Evolutionary conservation across 805 yeast species (phyloP).

Genomic region (Pichia insulana): DNA sequence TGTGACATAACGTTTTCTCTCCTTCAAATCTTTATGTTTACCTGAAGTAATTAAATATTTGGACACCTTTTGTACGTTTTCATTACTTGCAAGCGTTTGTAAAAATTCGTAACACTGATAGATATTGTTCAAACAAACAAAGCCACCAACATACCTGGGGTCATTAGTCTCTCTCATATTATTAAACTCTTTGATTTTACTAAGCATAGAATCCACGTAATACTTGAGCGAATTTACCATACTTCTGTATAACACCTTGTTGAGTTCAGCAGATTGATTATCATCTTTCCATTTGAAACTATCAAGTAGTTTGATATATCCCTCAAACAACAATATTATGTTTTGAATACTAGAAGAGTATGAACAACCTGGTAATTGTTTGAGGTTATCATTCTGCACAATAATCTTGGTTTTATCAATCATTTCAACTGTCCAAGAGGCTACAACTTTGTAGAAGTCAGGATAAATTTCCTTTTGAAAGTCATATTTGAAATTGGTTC

Average conservation of each 20-base stretch:
- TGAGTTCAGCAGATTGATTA: conserved; percentile 51
- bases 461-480: conserved; percentile 21
- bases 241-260: conserved; percentile 51
- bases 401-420: conserved; percentile 36
- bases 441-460: conserved; percentile 17
- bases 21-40: conserved; percentile 1
- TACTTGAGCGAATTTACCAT: conserved; percentile 52
- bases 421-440: conserved; percentile 22
- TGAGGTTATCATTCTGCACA: conserved; percentile 47
- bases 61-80: conserved; percentile 12
- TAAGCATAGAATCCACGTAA: conserved; percentile 35
- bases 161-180: background rate
- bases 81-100: conserved; percentile 5
- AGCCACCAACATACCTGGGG: conserved; percentile 16
- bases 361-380: conserved; percentile 27
- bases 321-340: conserved; percentile 22
- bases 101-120: conserved; percentile 15
- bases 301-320: conserved; percentile 42
- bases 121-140: conserved; percentile 26
- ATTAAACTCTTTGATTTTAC: conserved; percentile 3
- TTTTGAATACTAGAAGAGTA: conserved; percentile 23
- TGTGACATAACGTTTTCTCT: conserved; percentile 16
- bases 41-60: conserved; percentile 7
- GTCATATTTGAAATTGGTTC: conserved; percentile 17
- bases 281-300: conserved; percentile 59